Base-by-base conservation (phyloP, 345 rosid species). In the Raphanus raphanistrum region DNA sequence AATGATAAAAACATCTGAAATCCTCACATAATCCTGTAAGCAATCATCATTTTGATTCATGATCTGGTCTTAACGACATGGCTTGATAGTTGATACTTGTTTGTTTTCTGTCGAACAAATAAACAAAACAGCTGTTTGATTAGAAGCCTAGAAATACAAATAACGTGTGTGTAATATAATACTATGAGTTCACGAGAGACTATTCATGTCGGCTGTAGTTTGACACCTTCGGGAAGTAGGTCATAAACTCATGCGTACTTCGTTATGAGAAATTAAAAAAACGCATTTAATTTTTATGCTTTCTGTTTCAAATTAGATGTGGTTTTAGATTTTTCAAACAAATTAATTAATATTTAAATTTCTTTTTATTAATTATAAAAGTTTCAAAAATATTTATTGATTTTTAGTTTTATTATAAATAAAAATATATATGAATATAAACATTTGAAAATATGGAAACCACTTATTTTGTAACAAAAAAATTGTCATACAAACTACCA, bases 201-300 rank as follows among this genome's bases (percentile, higher is more conserved):
- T 66, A 66, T 60, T 78, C 57, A 64, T 78, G 81, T 72, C 81
- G 81, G 81, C 77, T 59, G 77, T 1, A 8, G 33, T 78, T 72
- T 45, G 52, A 45, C 52, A 45, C 52, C 52, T 11, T 45, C 73
- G 69, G 69, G 58, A 72, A n/a, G 81, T 78, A 78, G 77, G 77
- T 72, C 73, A 72, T 72, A 78, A 77, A 28, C 31, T 28, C 31
- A 3, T 78, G 81, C 21, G 21, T 21, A 21, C 69, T 71, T 16
- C 73, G 64, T 41, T 57, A 21, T 21, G 21, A 21, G 21, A 21
- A 21, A 21, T 21, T 21, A 21, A 21, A 21, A 21, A 21, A 21
- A 21, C 21, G 21, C 21, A 21, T 21, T 21, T 21, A 21, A 21
- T 21, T 21, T 21, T 21, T 21, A 21, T 21, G 21, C 21, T 21